These are phyloP conservation scores for Hammondia hammondi DNA, from an alignment of 169 alveolate species.

Conservation along the genomic window DNA sequence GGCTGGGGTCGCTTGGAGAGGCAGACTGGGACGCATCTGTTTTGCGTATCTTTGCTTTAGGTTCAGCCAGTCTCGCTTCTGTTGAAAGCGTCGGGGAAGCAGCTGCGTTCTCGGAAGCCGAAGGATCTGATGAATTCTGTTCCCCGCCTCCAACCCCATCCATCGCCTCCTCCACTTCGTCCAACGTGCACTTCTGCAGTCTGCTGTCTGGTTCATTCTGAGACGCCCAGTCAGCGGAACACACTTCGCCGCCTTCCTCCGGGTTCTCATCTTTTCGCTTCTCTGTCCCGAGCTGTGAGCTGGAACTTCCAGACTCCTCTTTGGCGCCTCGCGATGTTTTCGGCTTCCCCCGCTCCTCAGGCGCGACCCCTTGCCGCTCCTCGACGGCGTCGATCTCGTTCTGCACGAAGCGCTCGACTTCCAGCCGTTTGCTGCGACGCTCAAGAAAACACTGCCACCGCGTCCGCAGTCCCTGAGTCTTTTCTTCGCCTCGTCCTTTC, in stretches of 20 bases:
- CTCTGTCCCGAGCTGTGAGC: not conserved
- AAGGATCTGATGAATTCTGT: not conserved
- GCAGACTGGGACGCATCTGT: not conserved
- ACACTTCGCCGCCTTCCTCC: not conserved
- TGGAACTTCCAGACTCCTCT: not conserved
- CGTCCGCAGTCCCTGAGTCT: conserved; percentile 1
- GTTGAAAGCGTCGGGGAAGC: not conserved
- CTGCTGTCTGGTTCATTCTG: not conserved
- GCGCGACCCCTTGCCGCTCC: not conserved
- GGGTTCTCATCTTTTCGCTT: not conserved
- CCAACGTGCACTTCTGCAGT: not conserved
- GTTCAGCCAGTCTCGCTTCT: not conserved
- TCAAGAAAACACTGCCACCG: not conserved
- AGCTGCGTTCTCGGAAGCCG: not conserved
- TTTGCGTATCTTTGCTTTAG: not conserved
- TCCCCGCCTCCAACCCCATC: not conserved
- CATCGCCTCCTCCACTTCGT: not conserved
- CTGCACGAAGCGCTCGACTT: not conserved
- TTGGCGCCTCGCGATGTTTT: not conserved
- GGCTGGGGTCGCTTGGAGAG: not conserved
- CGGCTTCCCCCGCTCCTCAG: not conserved
- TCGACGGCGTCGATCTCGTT: not conserved
- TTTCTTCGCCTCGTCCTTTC: not conserved
- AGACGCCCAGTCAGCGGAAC: not conserved
- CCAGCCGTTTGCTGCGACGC: not conserved